phyloP scores from a whole-genome alignment of 2,329 filamentous ascomycete species.

The Cryphonectria parasitica region DNA sequence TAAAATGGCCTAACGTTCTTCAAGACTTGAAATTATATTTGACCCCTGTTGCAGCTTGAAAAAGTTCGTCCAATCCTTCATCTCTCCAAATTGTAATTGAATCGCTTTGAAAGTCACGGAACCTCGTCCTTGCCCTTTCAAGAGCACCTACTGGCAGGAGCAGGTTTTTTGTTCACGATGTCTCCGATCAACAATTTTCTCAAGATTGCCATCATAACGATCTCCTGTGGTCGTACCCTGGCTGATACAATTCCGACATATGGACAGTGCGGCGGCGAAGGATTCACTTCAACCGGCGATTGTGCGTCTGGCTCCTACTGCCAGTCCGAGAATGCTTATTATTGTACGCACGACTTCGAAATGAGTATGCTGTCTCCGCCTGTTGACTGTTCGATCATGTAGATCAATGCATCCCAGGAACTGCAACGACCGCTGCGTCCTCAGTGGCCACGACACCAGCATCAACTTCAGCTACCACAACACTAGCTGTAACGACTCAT shows the following conservation, averaged over 20 bases:
- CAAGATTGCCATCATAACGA: neutral
- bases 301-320: conserved; percentile 21
- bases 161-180: neutral
- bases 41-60: neutral
- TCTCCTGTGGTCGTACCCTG: neutral
- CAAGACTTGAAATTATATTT: neutral
- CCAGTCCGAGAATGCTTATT: conserved; percentile 18
- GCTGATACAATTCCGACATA: conserved; percentile 12
- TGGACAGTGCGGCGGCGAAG: conserved; percentile 17
- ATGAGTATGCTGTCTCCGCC: neutral
- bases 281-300: conserved; percentile 6
- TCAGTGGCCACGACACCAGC: conserved; percentile 7
- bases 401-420: conserved; percentile 21
- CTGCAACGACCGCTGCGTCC: conserved; percentile 1
- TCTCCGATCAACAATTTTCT: neutral
- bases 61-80: neutral
- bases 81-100: neutral
- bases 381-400: neutral
- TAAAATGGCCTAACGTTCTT: neutral
- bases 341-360: neutral
- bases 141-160: neutral
- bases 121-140: neutral
- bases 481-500: neutral
- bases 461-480: conserved; percentile 7
- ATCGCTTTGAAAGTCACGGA: neutral